phyloP scores from a whole-genome alignment of 1,139 yeast genomes.

The Yamadazyma blattariae region DNA sequence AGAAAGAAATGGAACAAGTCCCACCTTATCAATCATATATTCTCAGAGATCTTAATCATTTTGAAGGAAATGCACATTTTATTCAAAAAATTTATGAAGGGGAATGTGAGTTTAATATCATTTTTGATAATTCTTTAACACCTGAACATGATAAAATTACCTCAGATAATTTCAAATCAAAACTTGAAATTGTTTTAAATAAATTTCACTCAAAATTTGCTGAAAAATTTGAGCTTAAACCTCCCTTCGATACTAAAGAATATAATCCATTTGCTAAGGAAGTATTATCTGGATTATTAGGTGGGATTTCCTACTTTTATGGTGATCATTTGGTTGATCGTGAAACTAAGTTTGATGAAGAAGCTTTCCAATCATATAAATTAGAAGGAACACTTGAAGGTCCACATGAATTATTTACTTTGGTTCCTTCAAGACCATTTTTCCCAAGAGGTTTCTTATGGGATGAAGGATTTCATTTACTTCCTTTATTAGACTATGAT shows the following conservation, averaged over 20 bases:
- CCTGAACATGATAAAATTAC: conserved; percentile 39
- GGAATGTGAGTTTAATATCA: conserved; percentile 71
- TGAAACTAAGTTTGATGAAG: conserved; percentile 63
- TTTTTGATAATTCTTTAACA: conserved; percentile 50
- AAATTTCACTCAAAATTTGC: conserved; percentile 57
- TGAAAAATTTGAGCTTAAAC: conserved; percentile 47
- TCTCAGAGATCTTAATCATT: conserved; percentile 57
- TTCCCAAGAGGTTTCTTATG: conserved; percentile 97
- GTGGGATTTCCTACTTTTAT: conserved; percentile 85
- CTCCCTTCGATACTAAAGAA: conserved; percentile 51
- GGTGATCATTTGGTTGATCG: conserved; percentile 89
- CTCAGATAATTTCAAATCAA: conserved; percentile 35
- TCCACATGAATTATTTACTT: conserved; percentile 69
- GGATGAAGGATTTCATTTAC: conserved; percentile 97
- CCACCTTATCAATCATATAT: conserved; percentile 54
- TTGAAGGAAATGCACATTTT: conserved; percentile 75
- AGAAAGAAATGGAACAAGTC: conserved; percentile 24
- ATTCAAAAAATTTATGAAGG: conserved; percentile 77
- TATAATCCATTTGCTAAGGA: conserved; percentile 68
- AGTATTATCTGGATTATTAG: conserved; percentile 75
- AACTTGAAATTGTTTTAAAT: conserved; percentile 33
- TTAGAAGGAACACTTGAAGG: conserved; percentile 59
- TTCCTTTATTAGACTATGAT: conserved; percentile 81
- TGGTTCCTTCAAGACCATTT: conserved; percentile 90
- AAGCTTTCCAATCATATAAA: conserved; percentile 53